Evolutionary conservation across 495 filamentous ascomycete genomes (phyloP).

Genomic region (Penicillium ochrochloron): DNA sequence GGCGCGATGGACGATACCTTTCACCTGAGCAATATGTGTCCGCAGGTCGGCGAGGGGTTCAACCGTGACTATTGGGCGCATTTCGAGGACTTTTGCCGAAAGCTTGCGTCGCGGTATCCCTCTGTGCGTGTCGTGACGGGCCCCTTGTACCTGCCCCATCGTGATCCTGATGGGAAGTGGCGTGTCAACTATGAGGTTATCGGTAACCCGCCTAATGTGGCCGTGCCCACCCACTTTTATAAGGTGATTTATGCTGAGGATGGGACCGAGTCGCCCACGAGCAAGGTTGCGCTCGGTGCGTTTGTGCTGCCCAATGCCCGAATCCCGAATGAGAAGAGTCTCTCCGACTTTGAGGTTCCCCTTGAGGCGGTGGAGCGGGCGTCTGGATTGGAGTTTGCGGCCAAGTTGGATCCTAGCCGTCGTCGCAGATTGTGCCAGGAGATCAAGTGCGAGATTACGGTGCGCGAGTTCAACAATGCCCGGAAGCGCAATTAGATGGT

Average conservation of each 20-base stretch:
- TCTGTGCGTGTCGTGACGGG: constrained; percentile 91
- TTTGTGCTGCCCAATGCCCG: constrained; percentile 93
- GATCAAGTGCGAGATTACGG: constrained; percentile 75
- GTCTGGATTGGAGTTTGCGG: constrained; percentile 87
- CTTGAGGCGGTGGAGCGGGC: constrained; percentile 90
- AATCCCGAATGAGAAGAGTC: constrained; percentile 83
- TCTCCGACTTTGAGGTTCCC: constrained; percentile 92
- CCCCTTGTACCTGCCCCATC: constrained; percentile 85
- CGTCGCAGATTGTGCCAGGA: constrained; percentile 85
- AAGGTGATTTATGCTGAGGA: constrained; percentile 97
- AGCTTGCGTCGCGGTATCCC: constrained; percentile 80
- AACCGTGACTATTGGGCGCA: constrained; percentile 99
- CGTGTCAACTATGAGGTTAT: constrained; percentile 97
- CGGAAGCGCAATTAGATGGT: constrained; percentile 32
- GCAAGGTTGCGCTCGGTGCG: constrained; percentile 86
- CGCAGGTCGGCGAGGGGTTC: constrained; percentile 96
- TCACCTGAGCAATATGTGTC: constrained; percentile 92
- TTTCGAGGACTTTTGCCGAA: constrained; percentile 94
- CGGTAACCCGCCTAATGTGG: constrained; percentile 88
- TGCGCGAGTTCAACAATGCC: constrained; percentile 71
- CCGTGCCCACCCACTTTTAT: constrained; percentile 98
- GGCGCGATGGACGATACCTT: constrained; percentile 94
- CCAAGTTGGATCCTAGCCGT: constrained; percentile 70
- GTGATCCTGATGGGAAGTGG: constrained; percentile 89
- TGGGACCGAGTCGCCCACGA: constrained; percentile 56